Evolutionary conservation across 495 filamentous ascomycete genomes (phyloP).

Genomic region (Aspergillus carlsbadensis): DNA sequence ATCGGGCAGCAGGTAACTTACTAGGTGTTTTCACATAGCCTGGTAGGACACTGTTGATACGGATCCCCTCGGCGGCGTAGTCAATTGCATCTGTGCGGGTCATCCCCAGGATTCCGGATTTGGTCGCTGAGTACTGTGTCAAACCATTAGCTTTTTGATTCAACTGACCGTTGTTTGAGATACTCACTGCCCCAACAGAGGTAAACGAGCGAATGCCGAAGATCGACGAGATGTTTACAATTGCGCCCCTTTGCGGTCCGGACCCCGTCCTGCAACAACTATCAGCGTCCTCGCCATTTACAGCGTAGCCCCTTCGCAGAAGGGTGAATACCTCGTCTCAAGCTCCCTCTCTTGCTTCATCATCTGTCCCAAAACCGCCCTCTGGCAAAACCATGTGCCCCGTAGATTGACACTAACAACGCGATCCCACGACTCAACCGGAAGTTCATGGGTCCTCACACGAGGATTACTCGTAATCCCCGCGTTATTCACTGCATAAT

Average conservation of each 20-base stretch:
- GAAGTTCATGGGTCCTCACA: neutral
- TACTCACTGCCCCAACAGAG: conserved; percentile 9
- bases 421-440: neutral
- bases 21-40: conserved; percentile 13
- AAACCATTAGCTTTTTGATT: too few relatives aligned
- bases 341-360: neutral
- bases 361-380: conserved; percentile 10
- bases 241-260: conserved; percentile 10
- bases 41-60: conserved; percentile 10
- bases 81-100: conserved; percentile 15
- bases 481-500: conserved; percentile 1
- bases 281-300: too few relatives aligned
- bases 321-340: neutral
- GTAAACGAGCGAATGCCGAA: conserved; percentile 10
- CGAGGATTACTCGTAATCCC: conserved; percentile 1
- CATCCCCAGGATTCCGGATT: conserved; percentile 13
- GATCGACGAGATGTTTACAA: conserved; percentile 12
- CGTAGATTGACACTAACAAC: conserved; percentile 11
- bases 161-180: too few relatives aligned
- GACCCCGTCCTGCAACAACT: too few relatives aligned
- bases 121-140: conserved; percentile 11
- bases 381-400: conserved; percentile 11
- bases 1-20: neutral
- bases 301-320: too few relatives aligned
- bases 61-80: conserved; percentile 10